A percentile compares a stretch with the other conserved stretches of the same genome.
phyloP scores from a whole-genome alignment of 164 flowering plant genomes.

The Nymphaea thermarum region DNA sequence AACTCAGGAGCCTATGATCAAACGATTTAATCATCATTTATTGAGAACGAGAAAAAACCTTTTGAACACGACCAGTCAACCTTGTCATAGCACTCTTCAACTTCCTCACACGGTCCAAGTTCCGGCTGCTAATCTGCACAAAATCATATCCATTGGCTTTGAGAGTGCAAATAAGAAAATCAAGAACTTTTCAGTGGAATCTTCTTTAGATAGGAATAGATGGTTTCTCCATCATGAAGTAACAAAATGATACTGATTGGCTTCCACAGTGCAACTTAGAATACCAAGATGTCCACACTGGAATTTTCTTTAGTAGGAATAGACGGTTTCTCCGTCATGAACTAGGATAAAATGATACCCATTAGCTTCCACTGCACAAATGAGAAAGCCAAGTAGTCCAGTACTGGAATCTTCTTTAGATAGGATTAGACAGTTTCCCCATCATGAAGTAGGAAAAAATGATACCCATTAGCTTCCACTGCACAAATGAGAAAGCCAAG shows the following conservation, averaged over 20 bases:
- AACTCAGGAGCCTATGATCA: no score
- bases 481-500: no score
- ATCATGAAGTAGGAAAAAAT: not conserved
- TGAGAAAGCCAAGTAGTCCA: not conserved
- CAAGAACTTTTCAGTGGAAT: not conserved
- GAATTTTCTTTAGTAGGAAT: no score
- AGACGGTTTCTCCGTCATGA: no score
- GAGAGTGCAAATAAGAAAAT: not conserved
- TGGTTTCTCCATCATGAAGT: no score
- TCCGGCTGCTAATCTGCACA: constrained; percentile 87
- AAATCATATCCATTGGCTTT: constrained; percentile 1
- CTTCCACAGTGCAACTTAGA: not conserved
- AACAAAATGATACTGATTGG: constrained; percentile 4
- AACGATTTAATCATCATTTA: no score
- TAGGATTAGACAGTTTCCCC: no score
- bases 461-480: not conserved
- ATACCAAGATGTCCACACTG: no score
- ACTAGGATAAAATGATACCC: no score
- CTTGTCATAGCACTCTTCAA: constrained; percentile 96
- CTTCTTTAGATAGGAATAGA: no score
- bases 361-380: not conserved
- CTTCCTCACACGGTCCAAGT: constrained; percentile 92
- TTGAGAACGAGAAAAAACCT: constrained; percentile 29
- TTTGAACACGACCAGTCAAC: constrained; percentile 88
- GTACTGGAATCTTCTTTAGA: no score